These are phyloP conservation scores for Chrysosphaeria jannelii DNA, from an alignment of 2,329 filamentous ascomycete genomes.

Conservation along the genomic window DNA sequence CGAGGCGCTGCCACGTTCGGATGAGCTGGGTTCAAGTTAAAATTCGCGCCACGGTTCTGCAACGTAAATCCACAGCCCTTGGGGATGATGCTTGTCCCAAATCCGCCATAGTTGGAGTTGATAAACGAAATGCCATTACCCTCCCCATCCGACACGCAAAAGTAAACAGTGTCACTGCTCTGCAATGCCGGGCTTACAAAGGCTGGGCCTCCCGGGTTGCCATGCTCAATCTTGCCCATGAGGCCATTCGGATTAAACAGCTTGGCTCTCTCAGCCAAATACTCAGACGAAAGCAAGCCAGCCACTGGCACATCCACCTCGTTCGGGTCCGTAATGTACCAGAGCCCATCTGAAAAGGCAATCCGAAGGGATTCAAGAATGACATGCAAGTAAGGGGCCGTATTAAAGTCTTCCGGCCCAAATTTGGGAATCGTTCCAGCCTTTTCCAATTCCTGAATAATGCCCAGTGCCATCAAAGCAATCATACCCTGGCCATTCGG, in stretches of 20 bases:
- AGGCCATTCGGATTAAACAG: slow-evolving; percentile 21
- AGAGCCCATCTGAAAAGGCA: slow-evolving; percentile 65
- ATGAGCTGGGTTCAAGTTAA: slow-evolving; percentile 38
- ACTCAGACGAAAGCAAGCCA: slow-evolving; percentile 38
- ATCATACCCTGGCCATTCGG: slow-evolving; percentile 93
- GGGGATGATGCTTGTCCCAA: slow-evolving; percentile 70
- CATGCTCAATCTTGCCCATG: slow-evolving; percentile 34
- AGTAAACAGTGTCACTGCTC: slow-evolving; percentile 84
- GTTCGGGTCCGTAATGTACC: slow-evolving; percentile 71
- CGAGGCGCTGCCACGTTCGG: slow-evolving; percentile 54
- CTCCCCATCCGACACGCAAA: slow-evolving; percentile 47
- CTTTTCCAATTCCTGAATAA: slow-evolving; percentile 61
- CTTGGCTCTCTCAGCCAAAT: slow-evolving; percentile 38
- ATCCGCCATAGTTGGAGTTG: slow-evolving; percentile 76
- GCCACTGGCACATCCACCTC: slow-evolving; percentile 36
- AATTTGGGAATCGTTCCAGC: slow-evolving; percentile 46
- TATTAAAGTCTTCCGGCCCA: slow-evolving; percentile 43
- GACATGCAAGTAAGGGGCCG: slow-evolving; percentile 50
- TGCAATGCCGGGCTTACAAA: slow-evolving; percentile 41
- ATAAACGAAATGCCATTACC: slow-evolving; percentile 93
- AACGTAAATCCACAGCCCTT: slow-evolving; percentile 69
- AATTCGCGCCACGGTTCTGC: slow-evolving; percentile 70
- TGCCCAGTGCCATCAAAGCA: slow-evolving; percentile 77
- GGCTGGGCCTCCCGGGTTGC: slow-evolving; percentile 12
- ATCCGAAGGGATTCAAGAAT: slow-evolving; percentile 70